Evolutionary conservation across 1,284 basidiomycete species (phyloP), one percentile per base, ranked within the genome.

Genomic region (Apiotrichum veenhuisii): DNA sequence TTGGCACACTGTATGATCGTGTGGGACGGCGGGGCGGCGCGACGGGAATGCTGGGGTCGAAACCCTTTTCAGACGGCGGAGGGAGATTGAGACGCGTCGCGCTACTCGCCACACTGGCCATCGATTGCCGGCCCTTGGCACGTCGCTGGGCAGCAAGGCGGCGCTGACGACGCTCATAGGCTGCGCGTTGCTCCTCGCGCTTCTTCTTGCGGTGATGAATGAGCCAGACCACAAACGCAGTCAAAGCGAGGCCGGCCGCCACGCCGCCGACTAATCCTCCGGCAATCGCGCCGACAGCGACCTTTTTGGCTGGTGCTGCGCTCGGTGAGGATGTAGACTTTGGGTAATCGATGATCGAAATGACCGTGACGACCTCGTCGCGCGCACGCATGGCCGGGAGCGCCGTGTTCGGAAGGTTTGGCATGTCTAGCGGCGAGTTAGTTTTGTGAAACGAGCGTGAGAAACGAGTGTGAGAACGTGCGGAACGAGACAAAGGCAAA

Each of bases 241-340:
- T 55, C 23, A 61, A 50, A 14, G 63, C 27, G 14, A 64, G 49
- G 14, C 66, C 68, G 4, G 57, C 66, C 2, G 50, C 64, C 33
- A 69, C 55, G 10, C 68, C 68, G 27, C 64, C 68, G 11, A 69
- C 48, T 11, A 69, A 62, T 18, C 66, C 68, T n/a, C 68, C 68
- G 9, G 66, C 63, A 22, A 69, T 64, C 8, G 68, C 59, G 1
- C 61, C 67, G 34, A 62, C 23, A 2, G 37, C 34, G 22, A 25
- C 14, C 30, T 46, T 46, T 38, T 54, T 43, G 5, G 27, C 27
- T 8, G 50, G 26, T 22, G 41, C 41, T 2, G 43, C 17, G 12
- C 26, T 27, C 41, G 50, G 40, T 8, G 23, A 26, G 5, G 36
- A 23, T 1, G 56, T 44, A 15, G 50, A 30, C 18, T 27, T 49